phyloP scores from a whole-genome alignment of 352 stramenopile genomes.

The Pythium utonaiense region DNA sequence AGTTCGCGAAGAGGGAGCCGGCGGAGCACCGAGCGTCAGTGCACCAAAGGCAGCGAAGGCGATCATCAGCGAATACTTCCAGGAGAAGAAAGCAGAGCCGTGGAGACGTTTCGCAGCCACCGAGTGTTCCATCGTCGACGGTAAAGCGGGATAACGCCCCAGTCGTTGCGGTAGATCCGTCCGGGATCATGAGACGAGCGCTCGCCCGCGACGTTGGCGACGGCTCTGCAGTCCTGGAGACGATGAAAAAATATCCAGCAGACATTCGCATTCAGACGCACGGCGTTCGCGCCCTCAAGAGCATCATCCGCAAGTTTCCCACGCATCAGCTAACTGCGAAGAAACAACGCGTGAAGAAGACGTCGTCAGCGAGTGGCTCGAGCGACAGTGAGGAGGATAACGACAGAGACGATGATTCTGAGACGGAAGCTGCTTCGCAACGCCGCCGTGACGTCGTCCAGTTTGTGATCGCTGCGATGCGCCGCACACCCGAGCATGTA shows the following conservation, averaged over 20 bases:
- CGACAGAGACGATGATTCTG: constrained; percentile 1
- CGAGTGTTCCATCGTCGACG: neutral
- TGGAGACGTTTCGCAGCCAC: neutral
- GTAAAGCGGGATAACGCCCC: neutral
- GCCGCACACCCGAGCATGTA: constrained; percentile 28
- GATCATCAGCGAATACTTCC: neutral
- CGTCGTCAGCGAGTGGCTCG: neutral
- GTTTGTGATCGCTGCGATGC: constrained; percentile 45
- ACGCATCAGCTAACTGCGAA: neutral
- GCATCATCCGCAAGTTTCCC: constrained; percentile 29
- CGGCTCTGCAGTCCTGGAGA: constrained; percentile 35
- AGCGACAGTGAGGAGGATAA: neutral
- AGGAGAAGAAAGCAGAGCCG: neutral
- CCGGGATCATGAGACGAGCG: constrained; percentile 48
- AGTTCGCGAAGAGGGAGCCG: neutral
- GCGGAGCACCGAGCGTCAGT: neutral
- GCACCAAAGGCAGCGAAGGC: neutral
- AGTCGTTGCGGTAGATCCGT: constrained; percentile 28
- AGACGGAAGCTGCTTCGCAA: neutral
- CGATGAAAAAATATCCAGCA: constrained; percentile 42
- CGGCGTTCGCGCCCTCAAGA: constrained; percentile 44
- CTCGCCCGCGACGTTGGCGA: constrained; percentile 43
- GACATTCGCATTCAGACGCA: constrained; percentile 46
- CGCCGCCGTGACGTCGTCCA: constrained; percentile 23
- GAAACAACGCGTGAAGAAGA: neutral